Conservation (phyloP, 176 grass and related monocot species). For the Carex myosuroides region DNA sequence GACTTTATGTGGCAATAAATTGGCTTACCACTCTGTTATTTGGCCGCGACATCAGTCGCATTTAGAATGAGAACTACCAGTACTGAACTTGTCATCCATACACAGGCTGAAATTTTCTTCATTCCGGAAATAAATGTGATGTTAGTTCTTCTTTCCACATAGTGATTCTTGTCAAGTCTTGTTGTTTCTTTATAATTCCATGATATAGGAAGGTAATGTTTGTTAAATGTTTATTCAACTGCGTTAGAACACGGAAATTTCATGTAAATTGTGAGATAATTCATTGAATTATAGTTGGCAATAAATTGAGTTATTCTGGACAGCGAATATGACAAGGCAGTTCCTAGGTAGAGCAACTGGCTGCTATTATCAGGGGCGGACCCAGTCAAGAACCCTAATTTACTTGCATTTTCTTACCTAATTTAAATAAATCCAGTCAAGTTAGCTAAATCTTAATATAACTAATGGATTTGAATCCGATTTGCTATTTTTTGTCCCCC, state of each 20-base stretch:
- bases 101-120: neutral
- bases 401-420: too few species aligned
- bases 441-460: too few species aligned
- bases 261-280: neutral
- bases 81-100: neutral
- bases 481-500: too few species aligned
- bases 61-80: constrained; percentile 28
- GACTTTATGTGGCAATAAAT: constrained; percentile 87
- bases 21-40: constrained; percentile 91
- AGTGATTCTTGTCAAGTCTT: neutral
- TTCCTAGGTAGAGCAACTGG: too few species aligned
- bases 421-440: too few species aligned
- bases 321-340: neutral
- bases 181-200: neutral
- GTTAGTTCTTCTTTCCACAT: neutral
- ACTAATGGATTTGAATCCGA: too few species aligned
- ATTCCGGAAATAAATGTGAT: neutral
- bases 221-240: neutral
- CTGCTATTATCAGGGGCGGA: too few species aligned
- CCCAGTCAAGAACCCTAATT: too few species aligned
- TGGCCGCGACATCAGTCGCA: constrained; percentile 83
- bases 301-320: neutral
- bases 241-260: neutral
- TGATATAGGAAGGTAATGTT: neutral
- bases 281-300: neutral